phyloP scores from a whole-genome alignment of 371 early-diverging fungal genomes.

The Mycotypha africana region DNA sequence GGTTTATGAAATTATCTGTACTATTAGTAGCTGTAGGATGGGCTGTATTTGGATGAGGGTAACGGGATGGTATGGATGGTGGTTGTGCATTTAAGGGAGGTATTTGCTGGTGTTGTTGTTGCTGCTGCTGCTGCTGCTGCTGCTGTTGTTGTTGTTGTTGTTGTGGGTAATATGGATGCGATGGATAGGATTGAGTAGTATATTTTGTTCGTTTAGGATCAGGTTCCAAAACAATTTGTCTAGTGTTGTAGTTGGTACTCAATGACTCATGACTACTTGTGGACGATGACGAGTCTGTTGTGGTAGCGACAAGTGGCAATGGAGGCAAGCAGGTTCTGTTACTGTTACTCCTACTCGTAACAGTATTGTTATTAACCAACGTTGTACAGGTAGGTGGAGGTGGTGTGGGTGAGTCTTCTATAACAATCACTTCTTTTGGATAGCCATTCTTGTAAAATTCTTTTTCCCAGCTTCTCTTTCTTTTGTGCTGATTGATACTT shows the following conservation, averaged over 20 bases:
- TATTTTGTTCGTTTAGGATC: constrained; percentile 3
- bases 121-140: too few species aligned
- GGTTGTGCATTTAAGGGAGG: too few species aligned
- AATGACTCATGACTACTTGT: constrained; percentile 1
- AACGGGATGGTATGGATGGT: too few species aligned
- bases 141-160: too few species aligned
- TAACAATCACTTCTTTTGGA: constrained; percentile 53
- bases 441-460: constrained; percentile 53
- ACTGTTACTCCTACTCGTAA: neutral
- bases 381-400: constrained; percentile 2
- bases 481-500: constrained; percentile 1
- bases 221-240: neutral
- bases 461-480: constrained; percentile 37
- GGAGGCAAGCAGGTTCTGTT: neutral
- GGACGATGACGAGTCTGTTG: neutral
- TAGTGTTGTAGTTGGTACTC: neutral
- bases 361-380: too few species aligned
- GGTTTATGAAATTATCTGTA: constrained; percentile 3
- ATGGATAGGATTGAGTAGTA: too few species aligned
- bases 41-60: too few species aligned
- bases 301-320: too few species aligned
- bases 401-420: constrained; percentile 28
- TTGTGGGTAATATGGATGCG: too few species aligned
- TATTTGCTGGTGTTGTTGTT: too few species aligned
- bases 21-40: neutral